Percentiles rank a stretch among this genome's conserved stretches.
Evolutionary conservation across 2,329 filamentous ascomycete genomes (phyloP).

Genomic region (Allantophomopsis lycopodina): DNA sequence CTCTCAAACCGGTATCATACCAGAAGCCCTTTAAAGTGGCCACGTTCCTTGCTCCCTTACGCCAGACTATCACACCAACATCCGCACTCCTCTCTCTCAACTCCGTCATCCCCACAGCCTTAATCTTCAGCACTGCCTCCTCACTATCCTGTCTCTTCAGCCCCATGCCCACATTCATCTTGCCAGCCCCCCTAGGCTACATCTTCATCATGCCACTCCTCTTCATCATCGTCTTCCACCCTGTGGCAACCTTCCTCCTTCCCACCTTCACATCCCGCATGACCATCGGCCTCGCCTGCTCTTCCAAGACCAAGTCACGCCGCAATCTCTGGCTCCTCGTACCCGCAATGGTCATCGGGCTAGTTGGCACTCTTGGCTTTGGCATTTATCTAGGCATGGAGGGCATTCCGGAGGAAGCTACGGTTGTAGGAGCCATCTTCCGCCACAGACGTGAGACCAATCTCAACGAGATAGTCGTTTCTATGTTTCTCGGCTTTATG

Average conservation of each 20-base stretch:
- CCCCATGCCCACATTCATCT: slow-evolving; percentile 27
- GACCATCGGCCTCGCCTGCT: too few species aligned
- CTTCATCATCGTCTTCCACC: slow-evolving; percentile 5
- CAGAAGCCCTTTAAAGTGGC: slow-evolving; percentile 2
- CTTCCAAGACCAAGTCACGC: too few species aligned
- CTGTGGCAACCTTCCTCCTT: slow-evolving; percentile 1
- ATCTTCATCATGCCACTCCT: slow-evolving; percentile 21
- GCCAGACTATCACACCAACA: slow-evolving; percentile 34
- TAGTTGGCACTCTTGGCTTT: too few species aligned
- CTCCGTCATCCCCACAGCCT: slow-evolving; percentile 28
- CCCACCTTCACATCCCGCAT: too few species aligned
- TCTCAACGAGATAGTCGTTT: too few species aligned
- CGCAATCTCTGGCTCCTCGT: too few species aligned
- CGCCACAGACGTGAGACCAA: too few species aligned
- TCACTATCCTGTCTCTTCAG: slow-evolving; percentile 33
- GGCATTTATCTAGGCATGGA: too few species aligned
- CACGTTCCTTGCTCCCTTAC: slow-evolving; percentile 18
- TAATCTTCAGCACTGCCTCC: slow-evolving; percentile 31
- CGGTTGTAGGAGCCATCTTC: too few species aligned
- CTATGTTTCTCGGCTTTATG: too few species aligned
- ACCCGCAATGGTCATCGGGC: too few species aligned
- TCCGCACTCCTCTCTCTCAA: slow-evolving; percentile 29
- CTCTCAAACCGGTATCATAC: background rate
- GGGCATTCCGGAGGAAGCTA: too few species aligned
- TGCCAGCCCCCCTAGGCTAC: slow-evolving; percentile 24